Evolutionary conservation across 2,329 filamentous ascomycete genomes (phyloP).

Genomic region (Diaporthe velutina): DNA sequence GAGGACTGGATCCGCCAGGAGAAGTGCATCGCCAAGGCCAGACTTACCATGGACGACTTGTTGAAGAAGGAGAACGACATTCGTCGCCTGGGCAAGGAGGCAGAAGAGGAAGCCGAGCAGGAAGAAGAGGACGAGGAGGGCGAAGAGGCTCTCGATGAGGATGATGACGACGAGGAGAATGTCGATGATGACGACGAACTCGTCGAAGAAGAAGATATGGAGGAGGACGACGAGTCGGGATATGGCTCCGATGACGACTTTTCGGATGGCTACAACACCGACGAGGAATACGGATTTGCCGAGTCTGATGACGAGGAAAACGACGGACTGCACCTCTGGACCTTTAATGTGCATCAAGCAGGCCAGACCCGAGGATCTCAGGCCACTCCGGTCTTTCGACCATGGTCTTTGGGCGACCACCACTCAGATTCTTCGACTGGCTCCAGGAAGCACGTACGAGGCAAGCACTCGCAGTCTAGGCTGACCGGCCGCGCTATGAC

Average conservation of each 20-base stretch:
- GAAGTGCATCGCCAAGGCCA: slow-evolving; percentile 71
- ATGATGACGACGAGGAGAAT: slow-evolving; percentile 59
- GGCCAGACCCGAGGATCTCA: slow-evolving; percentile 57
- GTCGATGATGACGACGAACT: slow-evolving; percentile 63
- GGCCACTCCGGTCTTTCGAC: slow-evolving; percentile 53
- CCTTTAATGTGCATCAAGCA: slow-evolving; percentile 41
- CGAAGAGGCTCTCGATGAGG: slow-evolving; percentile 53
- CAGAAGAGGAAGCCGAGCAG: slow-evolving; percentile 86
- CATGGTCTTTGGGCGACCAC: slow-evolving; percentile 56
- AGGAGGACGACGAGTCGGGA: slow-evolving; percentile 72
- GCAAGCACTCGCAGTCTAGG: slow-evolving; percentile 44
- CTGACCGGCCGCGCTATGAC: slow-evolving; percentile 73
- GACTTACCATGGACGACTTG: slow-evolving; percentile 90
- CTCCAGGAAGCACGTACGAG: slow-evolving; percentile 50
- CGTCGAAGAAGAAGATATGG: slow-evolving; percentile 63
- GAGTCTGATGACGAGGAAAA: slow-evolving; percentile 77
- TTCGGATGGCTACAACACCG: slow-evolving; percentile 81
- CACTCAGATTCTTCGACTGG: slow-evolving; percentile 74
- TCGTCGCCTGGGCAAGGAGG: slow-evolving; percentile 87
- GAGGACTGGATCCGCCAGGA: slow-evolving; percentile 91
- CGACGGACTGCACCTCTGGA: slow-evolving; percentile 76
- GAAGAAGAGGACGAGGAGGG: slow-evolving; percentile 75
- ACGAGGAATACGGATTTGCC: slow-evolving; percentile 76
- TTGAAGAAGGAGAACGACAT: slow-evolving; percentile 91
- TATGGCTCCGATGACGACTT: slow-evolving; percentile 66